These are phyloP conservation scores for Bjerkandera adusta DNA, from an alignment of 1,284 basidiomycete species.

Conservation along the genomic window DNA sequence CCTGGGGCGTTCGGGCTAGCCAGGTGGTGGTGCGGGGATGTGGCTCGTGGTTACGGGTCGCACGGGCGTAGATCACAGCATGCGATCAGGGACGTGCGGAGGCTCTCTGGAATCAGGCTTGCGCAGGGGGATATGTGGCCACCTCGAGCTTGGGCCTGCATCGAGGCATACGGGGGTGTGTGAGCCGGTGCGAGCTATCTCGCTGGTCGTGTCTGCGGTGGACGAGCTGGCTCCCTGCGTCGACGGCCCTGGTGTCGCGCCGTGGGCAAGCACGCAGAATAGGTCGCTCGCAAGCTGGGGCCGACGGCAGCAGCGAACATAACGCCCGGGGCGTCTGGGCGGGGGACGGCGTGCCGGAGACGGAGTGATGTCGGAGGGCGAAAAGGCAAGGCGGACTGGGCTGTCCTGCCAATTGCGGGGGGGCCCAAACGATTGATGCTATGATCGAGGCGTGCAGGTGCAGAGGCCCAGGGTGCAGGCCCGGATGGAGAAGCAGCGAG, in stretches of 20 bases:
- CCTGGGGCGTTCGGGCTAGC: neutral
- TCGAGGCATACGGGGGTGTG: no score
- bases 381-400: neutral
- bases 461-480: no score
- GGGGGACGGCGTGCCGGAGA: no score
- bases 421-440: conserved; percentile 17
- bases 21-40: neutral
- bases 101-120: no score
- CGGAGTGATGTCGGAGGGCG: conserved; percentile 2
- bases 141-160: no score
- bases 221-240: no score
- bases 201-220: no score
- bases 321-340: neutral
- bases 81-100: neutral
- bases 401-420: neutral
- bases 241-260: conserved; percentile 3
- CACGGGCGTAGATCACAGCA: conserved; percentile 7
- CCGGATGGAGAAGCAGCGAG: conserved; percentile 10
- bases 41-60: neutral
- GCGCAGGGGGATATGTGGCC: no score
- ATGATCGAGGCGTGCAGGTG: conserved; percentile 17
- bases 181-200: no score
- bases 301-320: conserved; percentile 9
- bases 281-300: conserved; percentile 11
- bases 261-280: conserved; percentile 1